Percentiles rank a stretch among this genome's conserved stretches.
Conservation (phyloP, 208 protist species). For the Wallacemonas collosoma region DNA sequence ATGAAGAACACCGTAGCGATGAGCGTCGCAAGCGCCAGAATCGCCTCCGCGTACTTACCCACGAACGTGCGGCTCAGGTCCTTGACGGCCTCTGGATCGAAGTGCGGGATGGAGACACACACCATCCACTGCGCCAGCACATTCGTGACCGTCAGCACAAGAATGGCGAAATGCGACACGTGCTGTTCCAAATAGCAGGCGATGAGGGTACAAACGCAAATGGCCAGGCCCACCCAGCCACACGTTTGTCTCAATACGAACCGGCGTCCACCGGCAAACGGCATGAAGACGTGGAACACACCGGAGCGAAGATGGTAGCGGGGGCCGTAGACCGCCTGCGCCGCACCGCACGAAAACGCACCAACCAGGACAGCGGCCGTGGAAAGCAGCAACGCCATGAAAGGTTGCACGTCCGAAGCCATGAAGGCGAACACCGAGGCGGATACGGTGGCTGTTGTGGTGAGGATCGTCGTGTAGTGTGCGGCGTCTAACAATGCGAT, state of each 20-base stretch:
- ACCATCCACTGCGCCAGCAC: slow-evolving; percentile 51
- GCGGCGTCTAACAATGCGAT: slow-evolving; percentile 39
- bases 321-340: slow-evolving; percentile 65
- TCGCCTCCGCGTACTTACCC: slow-evolving; percentile 66
- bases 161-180: slow-evolving; percentile 36
- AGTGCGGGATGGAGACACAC: slow-evolving; percentile 47
- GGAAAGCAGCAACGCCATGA: slow-evolving; percentile 65
- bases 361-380: slow-evolving; percentile 41
- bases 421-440: slow-evolving; percentile 56
- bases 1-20: slow-evolving; percentile 62
- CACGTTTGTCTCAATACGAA: slow-evolving; percentile 62
- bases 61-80: slow-evolving; percentile 36
- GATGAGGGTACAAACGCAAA: slow-evolving; percentile 41
- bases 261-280: slow-evolving; percentile 55
- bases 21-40: slow-evolving; percentile 58
- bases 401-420: slow-evolving; percentile 37
- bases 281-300: slow-evolving; percentile 70
- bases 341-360: slow-evolving; percentile 56
- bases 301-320: slow-evolving; percentile 50
- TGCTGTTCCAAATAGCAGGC: slow-evolving; percentile 44
- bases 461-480: slow-evolving; percentile 52
- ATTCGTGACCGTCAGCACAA: slow-evolving; percentile 42
- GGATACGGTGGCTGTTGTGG: slow-evolving; percentile 36
- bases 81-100: slow-evolving; percentile 33
- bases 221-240: slow-evolving; percentile 60